Base-by-base conservation (phyloP, 2,329 filamentous ascomycete species). In the Diplodia sapinea region DNA sequence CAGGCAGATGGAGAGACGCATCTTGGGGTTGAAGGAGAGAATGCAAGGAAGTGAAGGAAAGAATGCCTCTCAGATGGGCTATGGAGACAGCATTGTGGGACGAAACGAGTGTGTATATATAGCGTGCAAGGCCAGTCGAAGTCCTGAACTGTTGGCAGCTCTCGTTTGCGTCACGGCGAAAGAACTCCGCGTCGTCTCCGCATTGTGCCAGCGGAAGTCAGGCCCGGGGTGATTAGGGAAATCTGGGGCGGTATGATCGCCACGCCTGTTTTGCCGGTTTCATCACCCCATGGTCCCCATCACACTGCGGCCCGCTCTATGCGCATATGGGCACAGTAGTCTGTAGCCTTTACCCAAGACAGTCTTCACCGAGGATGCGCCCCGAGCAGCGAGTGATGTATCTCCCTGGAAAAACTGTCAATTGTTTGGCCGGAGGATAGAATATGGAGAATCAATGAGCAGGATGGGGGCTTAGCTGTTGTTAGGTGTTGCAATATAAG, bases 1-100 rank as follows among this genome's bases (percentile, higher is more conserved):
- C 62, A 71, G 40, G 33, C 71, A 29, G 2, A 69, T 47, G 61
- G 70, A 63, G 26, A 62, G 73, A 69, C 67, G 71, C 73, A 74
- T 74, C 15, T 17, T 54, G 54, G 20, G 29, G 38, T 17, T 4
- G 47, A 65, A 56, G 15, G 59, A 63, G 20, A 33, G 59, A 33
- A 26, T 26, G 26, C 26, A 26, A 26, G 26, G 26, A 26, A 26
- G 26, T 7, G 47, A 65, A 56, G 20, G 59, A 63, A 13, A 33
- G 59, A 33, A 49, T 31, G 38, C 7, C 56, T 50, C 26, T 9
- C 56, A 49, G 40, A 33, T 40, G 47, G 20, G 56, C 56, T 61
- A 20, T 36, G 17, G 2, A 6, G 31, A 23, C 1, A 2, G 15
- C 15, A 36, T 17, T 4, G n/a, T 33, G 17, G 26, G 3, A 23